A percentile compares a stretch with the other conserved stretches of the same genome.
Evolutionary conservation across 495 filamentous ascomycete genomes (phyloP).

Genomic region (Penicillium angulare): DNA sequence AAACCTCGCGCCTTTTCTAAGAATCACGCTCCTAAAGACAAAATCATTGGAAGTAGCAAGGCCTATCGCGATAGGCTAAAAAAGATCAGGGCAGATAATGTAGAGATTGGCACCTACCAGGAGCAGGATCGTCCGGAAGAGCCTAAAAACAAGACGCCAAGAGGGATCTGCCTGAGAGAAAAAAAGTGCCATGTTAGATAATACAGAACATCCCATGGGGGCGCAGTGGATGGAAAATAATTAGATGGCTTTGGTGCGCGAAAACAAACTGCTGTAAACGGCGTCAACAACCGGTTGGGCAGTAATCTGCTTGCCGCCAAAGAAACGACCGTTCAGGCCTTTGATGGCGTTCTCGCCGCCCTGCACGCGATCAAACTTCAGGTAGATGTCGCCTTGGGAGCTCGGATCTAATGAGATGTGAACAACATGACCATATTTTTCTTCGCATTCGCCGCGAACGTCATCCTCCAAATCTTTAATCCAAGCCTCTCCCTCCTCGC

Average conservation of each 20-base stretch:
- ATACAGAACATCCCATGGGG: conserved; percentile 1
- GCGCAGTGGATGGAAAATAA: not conserved
- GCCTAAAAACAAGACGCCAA: conserved; percentile 19
- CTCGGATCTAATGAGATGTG: conserved; percentile 96
- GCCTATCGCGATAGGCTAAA: not conserved
- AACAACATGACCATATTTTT: conserved; percentile 96
- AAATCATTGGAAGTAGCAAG: conserved; percentile 4
- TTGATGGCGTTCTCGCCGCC: conserved; percentile 97
- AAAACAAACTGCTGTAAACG: conserved; percentile 96
- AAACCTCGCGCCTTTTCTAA: too few species aligned
- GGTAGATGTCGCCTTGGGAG: conserved; percentile 92
- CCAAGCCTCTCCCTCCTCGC: conserved; percentile 86
- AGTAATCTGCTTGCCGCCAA: conserved; percentile 84
- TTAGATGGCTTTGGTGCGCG: conserved; percentile 71
- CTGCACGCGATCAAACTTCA: conserved; percentile 93
- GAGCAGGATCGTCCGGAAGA: conserved; percentile 36
- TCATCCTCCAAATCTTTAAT: conserved; percentile 93
- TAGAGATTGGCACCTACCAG: conserved; percentile 41
- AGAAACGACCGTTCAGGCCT: conserved; percentile 94
- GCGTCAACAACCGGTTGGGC: conserved; percentile 95
- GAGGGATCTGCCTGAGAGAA: conserved; percentile 23
- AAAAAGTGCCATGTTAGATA: conserved; percentile 9
- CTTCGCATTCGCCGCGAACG: conserved; percentile 87
- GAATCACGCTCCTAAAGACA: not conserved
- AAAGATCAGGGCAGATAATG: not conserved